Evolutionary conservation across 345 rosid species (phyloP).

Genomic region (Populus davidiana): DNA sequence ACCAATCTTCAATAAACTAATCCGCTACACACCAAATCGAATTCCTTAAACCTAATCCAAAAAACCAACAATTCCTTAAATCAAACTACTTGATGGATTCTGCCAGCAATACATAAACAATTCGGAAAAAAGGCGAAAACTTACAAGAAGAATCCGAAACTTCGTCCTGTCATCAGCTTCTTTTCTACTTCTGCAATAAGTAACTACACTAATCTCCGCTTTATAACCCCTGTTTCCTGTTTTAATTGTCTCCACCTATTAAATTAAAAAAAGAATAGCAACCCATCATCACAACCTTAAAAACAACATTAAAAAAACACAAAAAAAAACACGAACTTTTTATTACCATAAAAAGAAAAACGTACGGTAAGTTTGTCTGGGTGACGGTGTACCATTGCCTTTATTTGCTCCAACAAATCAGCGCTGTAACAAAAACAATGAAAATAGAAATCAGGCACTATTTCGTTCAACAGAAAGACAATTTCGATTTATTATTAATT

Average conservation of each 20-base stretch:
- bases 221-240: constrained; percentile 66
- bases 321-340: background rate
- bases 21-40: constrained; percentile 22
- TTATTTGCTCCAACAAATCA: constrained; percentile 61
- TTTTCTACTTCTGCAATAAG: constrained; percentile 47
- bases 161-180: constrained; percentile 53
- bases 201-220: constrained; percentile 64
- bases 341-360: background rate
- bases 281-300: background rate
- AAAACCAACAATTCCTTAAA: background rate
- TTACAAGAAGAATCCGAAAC: constrained; percentile 93
- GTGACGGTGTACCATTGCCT: constrained; percentile 64
- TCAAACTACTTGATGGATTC: background rate
- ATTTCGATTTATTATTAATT: too few relatives aligned
- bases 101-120: background rate
- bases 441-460: background rate
- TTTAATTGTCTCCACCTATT: constrained; percentile 54
- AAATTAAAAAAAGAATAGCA: background rate
- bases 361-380: constrained; percentile 69
- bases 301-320: background rate
- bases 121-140: constrained; percentile 22
- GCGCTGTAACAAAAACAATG: constrained; percentile 32
- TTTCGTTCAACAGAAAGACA: background rate
- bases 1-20: constrained; percentile 46
- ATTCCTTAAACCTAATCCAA: background rate